Base-by-base conservation (phyloP, 306 rosid species). In the Abrus pulchellus region DNA sequence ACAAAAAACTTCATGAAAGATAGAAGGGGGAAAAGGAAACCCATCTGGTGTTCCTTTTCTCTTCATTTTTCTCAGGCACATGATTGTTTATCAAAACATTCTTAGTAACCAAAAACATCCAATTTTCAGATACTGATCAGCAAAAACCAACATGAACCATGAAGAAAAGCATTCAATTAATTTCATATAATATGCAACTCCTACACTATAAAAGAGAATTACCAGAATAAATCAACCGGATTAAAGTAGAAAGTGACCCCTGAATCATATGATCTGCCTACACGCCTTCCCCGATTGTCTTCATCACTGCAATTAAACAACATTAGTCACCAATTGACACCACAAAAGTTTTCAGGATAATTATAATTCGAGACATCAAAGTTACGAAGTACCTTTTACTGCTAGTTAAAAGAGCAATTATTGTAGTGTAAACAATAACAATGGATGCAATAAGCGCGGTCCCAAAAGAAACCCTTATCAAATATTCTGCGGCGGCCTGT, bases 391-490 rank as follows among this genome's bases (percentile, higher is more conserved):
- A 95, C 98, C 97, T 89, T 82, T 92, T 87, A 80, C 99, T 90
- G 83, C 99, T 89, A 72, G 97, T 88, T 79, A 90, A 11, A 80
- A 94, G 87, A 80, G 97, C 98, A 85, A 95, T 88, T 55, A 95
- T 95, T 27, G 99, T 89, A 47, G 99, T 93, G 81, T 92, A 95
- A 87, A 95, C 99, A 84, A 95, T 81, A 86, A 95, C 92, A 72
- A 95, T 91, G 13, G 99, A 95, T 29, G 94, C 99, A 78, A 93
- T 92, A 12, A 95, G 88, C 29, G 98, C 97, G 28, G 98, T 95
- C 55, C 99, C 99, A 87, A 95, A 95, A 10, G 99, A 90, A 81
- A 95, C 98, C 88, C 99, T 88, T 12, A 92, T 92, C 80, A 95
- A 64, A 87, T 95, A 95, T 89, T 90, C 98, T 5, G 87, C 87